Base-by-base conservation (phyloP, 2,329 filamentous ascomycete genomes). In the Sphaceloma murrayae region DNA sequence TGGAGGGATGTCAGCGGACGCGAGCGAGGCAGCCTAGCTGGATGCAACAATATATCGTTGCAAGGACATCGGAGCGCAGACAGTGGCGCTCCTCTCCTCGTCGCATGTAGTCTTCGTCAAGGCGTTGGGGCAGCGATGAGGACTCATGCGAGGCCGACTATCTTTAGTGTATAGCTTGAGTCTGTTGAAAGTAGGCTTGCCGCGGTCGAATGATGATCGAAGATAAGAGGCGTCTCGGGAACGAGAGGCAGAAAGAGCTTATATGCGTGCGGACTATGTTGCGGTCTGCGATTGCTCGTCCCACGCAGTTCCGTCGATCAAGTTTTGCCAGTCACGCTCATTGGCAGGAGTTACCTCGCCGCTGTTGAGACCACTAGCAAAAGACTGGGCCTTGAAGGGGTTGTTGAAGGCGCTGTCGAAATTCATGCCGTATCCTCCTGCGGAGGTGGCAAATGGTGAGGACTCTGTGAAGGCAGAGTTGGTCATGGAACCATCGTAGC, bases 391-490 rank as follows among this genome's bases (percentile, higher is more conserved):
- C 30, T 51, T 52, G 49, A 56, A 51, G 16, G 50, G 33, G 21
- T 54, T 53, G 32, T 34, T 39, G 26, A 51, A 50, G 21, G 38
- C 46, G 11, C 34, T 38, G 36, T 54, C 52, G 21, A 47, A 51
- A 30, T 34, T 45, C 43, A 51, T 52, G n/a, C 47, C 49, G 46
- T 51, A 55, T 17, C 53, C 50, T 4, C 48, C 45, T 8, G 47
- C 49, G 34, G 49, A 54, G 0, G 53, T 51, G 2, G 55, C 50
- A 18, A 51, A 48, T 36, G 52, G 34, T 14, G 50, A 52, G 5
- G 60, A 57, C 6, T 49, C 53, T 16, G 53, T 49, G 29, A 54
- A 51, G 10, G 56, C 43, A 10, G 56, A 51, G 4, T 50, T 49
- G 21, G 42, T 48, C 45, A 49, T 47, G 26, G 36, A 45, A 5